Evolutionary conservation across 768 basidiomycete genomes (phyloP).

Genomic region (Holtermanniella nyarrowii): DNA sequence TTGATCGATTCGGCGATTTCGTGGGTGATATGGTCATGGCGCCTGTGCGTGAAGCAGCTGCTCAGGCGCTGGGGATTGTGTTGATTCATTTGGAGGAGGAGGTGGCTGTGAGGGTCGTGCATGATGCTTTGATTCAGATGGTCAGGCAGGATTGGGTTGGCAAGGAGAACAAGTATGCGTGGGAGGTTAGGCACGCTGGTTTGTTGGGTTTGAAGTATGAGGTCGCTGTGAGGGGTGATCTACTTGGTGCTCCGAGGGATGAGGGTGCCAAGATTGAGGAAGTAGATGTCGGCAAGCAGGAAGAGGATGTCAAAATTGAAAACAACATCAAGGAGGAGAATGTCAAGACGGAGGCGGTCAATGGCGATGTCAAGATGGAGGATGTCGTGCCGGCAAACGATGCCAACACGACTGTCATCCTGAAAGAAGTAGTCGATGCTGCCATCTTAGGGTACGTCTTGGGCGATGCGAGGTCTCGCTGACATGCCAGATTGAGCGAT

Average conservation of each 20-base stretch:
- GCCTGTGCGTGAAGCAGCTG: slow-evolving; percentile 90
- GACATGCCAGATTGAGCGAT: slow-evolving; percentile 59
- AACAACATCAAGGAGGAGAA: slow-evolving; percentile 2
- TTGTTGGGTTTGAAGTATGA: slow-evolving; percentile 94
- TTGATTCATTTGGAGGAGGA: slow-evolving; percentile 66
- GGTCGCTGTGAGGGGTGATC: slow-evolving; percentile 80
- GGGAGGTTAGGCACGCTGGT: slow-evolving; percentile 98
- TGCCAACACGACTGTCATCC: slow-evolving; percentile 38
- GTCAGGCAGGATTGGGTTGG: slow-evolving; percentile 69
- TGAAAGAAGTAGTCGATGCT: slow-evolving; percentile 76
- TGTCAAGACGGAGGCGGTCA: slow-evolving; percentile 19
- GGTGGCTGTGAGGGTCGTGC: slow-evolving; percentile 63
- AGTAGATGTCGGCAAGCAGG: slow-evolving; percentile 26
- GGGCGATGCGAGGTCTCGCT: slow-evolving; percentile 1
- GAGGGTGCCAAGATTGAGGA: background rate
- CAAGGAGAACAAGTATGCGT: slow-evolving; percentile 51
- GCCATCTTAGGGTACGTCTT: slow-evolving; percentile 72
- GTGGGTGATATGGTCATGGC: slow-evolving; percentile 94
- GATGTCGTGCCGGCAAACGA: background rate
- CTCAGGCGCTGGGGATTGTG: slow-evolving; percentile 82
- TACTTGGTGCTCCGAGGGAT: slow-evolving; percentile 48
- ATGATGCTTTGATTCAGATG: slow-evolving; percentile 79
- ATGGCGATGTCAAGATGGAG: background rate
- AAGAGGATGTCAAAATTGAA: slow-evolving; percentile 4
- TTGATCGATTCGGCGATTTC: slow-evolving; percentile 98